Percentiles rank a stretch among this genome's conserved stretches.
Evolutionary conservation across 257 asterid genomes (phyloP).

Genomic region (Fraxinus cuspidata): DNA sequence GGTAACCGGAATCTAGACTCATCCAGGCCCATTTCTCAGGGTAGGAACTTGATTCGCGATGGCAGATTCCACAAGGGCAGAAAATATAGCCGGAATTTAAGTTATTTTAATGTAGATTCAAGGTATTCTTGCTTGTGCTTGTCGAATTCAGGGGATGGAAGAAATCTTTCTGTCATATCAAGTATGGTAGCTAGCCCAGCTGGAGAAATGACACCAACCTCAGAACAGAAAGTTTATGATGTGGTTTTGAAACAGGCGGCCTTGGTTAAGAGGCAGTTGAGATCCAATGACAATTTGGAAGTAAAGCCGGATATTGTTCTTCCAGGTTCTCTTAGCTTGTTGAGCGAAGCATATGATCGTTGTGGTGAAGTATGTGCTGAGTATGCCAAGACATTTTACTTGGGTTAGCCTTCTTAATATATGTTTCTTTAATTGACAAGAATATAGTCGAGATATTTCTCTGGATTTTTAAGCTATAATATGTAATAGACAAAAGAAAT

Average conservation of each 20-base stretch:
- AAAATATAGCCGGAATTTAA: slow-evolving; percentile 38
- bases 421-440: slow-evolving; percentile 23
- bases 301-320: slow-evolving; percentile 73
- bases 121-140: slow-evolving; percentile 41
- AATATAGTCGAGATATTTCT: slow-evolving; percentile 8
- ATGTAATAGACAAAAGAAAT: slow-evolving; percentile 9
- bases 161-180: slow-evolving; percentile 44
- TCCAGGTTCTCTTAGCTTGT: slow-evolving; percentile 67
- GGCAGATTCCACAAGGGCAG: slow-evolving; percentile 42
- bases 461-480: not conserved
- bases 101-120: slow-evolving; percentile 41
- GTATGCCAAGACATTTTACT: slow-evolving; percentile 96
- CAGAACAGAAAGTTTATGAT: slow-evolving; percentile 95
- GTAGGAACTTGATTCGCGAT: slow-evolving; percentile 34
- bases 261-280: slow-evolving; percentile 64
- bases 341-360: slow-evolving; percentile 93
- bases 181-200: slow-evolving; percentile 74
- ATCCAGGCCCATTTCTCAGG: slow-evolving; percentile 32
- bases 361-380: slow-evolving; percentile 97
- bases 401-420: slow-evolving; percentile 63
- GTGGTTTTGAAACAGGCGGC: slow-evolving; percentile 97
- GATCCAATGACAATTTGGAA: slow-evolving; percentile 47
- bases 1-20: slow-evolving; percentile 51
- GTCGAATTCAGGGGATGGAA: slow-evolving; percentile 37
- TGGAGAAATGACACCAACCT: slow-evolving; percentile 65